These are phyloP conservation scores for Cutaneotrichosporon mucoides DNA, from an alignment of 1,284 basidiomycete genomes.

Conservation along the genomic window DNA sequence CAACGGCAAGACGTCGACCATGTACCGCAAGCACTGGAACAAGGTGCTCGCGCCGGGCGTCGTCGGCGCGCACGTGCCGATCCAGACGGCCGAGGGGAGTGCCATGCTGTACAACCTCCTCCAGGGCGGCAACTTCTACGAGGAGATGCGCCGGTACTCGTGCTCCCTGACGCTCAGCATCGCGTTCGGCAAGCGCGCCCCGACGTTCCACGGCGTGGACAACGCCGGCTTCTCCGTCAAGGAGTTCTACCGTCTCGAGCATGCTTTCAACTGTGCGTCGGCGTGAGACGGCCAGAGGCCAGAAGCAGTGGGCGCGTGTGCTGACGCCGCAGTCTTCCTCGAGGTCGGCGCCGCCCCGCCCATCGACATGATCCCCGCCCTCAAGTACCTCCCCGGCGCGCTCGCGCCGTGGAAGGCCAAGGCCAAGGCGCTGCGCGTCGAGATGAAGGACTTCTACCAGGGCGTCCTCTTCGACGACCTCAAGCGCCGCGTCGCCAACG, in stretches of 20 bases:
- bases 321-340: constrained; percentile 7
- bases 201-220: constrained; percentile 7
- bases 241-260: constrained; percentile 12
- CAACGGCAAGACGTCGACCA: constrained; percentile 2
- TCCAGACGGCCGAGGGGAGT: constrained; percentile 7
- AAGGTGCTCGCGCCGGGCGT: background rate
- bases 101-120: constrained; percentile 11
- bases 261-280: constrained; percentile 12
- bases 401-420: constrained; percentile 12
- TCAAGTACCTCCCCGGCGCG: constrained; percentile 10
- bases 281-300: too few species aligned
- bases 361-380: constrained; percentile 8
- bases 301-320: too few species aligned
- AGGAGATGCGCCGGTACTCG: constrained; percentile 11
- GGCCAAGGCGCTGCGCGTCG: constrained; percentile 2
- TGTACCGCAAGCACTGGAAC: constrained; percentile 9
- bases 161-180: constrained; percentile 6
- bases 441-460: constrained; percentile 8
- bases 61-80: constrained; percentile 1
- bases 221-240: constrained; percentile 6
- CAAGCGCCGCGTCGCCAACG: constrained; percentile 7
- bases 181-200: constrained; percentile 11
- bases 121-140: constrained; percentile 8
- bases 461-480: constrained; percentile 4
- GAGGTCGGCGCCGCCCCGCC: constrained; percentile 10